Base-by-base conservation (phyloP, 2,329 filamentous ascomycete species). In the Sarocladiaceae sp. region DNA sequence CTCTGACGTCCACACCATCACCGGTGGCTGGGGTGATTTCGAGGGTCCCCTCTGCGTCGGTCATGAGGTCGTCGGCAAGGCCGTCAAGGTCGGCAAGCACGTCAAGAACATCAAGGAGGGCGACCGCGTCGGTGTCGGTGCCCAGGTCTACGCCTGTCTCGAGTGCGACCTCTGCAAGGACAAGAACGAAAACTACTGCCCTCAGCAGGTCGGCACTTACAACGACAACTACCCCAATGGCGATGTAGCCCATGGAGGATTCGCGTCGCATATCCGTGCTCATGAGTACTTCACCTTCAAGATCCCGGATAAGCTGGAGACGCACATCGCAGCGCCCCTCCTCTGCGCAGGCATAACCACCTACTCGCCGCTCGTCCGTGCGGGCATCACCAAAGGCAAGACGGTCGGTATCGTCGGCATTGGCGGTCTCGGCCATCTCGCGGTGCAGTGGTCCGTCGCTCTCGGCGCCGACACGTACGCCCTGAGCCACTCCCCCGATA, bases 291-390 rank as follows among this genome's bases (percentile, higher is more conserved):
- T 87, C 51, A 70, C 69, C 24, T 72, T 80, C 53, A 73, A 73
- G 50, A 76, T 80, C 29, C 76, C 76, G 0, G 73, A 78, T n/a
- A 59, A 56, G 1, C 60, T 80, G 9, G 60, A 67, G 6, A 68
- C 68, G 0, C 68, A 72, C 24, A 56, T 67, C 2, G 73, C 70
- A 0, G 76, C 85, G 2, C 85, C 86, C 1, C 80, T 93, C 68
- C 71, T 91, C 21, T 91, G 87, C 57, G 87, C 80, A 2, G 87
- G 88, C 1, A 73, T 91, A 43, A 93, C 87, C 0, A 75, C 83
- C 0, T 93, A 77, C 58, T 75, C 76, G 4, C 86, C 87, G 0
- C 63, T 93, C 13, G 73, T 74, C 41, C 73, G 82, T 21, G 80
- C 85, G 27, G 78, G 77, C 2, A 73, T 78, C 26, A 85, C 85